Evolutionary conservation across 352 stramenopile genomes (phyloP).

Genomic region (Phytopythium ostracodes): DNA sequence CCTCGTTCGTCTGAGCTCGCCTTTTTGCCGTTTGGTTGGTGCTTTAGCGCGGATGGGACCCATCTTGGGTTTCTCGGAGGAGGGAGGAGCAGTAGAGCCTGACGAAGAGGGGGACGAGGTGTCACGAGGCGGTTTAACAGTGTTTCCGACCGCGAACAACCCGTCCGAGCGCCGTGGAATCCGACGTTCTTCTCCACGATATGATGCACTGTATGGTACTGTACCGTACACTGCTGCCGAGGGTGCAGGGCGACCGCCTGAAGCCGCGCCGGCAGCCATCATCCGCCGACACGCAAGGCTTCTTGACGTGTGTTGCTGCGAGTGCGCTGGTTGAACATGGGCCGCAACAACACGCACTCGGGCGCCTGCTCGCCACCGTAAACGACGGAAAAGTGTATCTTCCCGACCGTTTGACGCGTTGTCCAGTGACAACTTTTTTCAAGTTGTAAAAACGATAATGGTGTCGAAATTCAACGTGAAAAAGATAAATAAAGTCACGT

Average conservation of each 20-base stretch:
- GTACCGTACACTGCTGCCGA: background rate
- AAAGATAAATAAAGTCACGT: background rate
- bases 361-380: too few species aligned
- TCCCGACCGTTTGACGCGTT: too few species aligned
- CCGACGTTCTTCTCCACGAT: too few species aligned
- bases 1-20: background rate
- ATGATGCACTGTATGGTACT: too few species aligned
- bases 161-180: too few species aligned
- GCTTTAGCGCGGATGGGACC: background rate
- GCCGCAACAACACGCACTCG: background rate
- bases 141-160: too few species aligned
- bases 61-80: too few species aligned
- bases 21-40: background rate
- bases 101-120: background rate
- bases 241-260: background rate
- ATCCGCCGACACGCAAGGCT: constrained; percentile 9
- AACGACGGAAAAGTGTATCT: background rate
- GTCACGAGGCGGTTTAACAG: background rate
- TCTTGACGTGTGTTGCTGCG: too few species aligned
- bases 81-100: too few species aligned
- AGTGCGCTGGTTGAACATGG: background rate
- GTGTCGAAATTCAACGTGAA: too few species aligned
- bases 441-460: too few species aligned
- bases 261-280: background rate
- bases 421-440: too few species aligned